These are phyloP conservation scores for Calonectria ilicicola DNA, from an alignment of 2,329 filamentous ascomycete genomes.

Conservation along the genomic window DNA sequence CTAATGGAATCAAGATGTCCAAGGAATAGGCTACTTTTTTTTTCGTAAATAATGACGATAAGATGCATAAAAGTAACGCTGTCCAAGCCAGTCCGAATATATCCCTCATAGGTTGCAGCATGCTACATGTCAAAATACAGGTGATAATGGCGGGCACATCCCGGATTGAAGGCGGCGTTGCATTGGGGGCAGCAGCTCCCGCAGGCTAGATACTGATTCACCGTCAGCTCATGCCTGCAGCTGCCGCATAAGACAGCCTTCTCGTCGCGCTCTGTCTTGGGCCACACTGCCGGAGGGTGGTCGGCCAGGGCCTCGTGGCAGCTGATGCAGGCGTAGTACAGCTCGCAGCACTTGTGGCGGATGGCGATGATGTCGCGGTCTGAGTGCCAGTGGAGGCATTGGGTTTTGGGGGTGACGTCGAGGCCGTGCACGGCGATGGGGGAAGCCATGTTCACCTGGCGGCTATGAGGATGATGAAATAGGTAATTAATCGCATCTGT, in stretches of 20 bases:
- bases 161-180: conserved; percentile 21
- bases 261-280: conserved; percentile 17
- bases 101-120: neutral
- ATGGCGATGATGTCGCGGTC: conserved; percentile 30
- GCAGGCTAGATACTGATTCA: conserved; percentile 16
- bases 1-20: neutral
- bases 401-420: conserved; percentile 16
- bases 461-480: neutral
- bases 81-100: neutral
- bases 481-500: neutral
- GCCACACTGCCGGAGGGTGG: conserved; percentile 20
- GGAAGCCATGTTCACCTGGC: neutral
- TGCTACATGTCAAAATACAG: conserved; percentile 30
- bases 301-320: conserved; percentile 26
- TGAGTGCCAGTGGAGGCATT: conserved; percentile 29
- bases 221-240: conserved; percentile 21
- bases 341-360: conserved; percentile 26
- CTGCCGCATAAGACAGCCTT: conserved; percentile 24
- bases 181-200: conserved; percentile 17
- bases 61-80: neutral
- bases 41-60: neutral
- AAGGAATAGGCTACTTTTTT: neutral
- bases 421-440: conserved; percentile 12
- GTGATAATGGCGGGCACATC: conserved; percentile 26
- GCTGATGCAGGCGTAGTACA: conserved; percentile 31